These are phyloP conservation scores for Russula olivacea DNA, from an alignment of 768 basidiomycete species.

Conservation along the genomic window DNA sequence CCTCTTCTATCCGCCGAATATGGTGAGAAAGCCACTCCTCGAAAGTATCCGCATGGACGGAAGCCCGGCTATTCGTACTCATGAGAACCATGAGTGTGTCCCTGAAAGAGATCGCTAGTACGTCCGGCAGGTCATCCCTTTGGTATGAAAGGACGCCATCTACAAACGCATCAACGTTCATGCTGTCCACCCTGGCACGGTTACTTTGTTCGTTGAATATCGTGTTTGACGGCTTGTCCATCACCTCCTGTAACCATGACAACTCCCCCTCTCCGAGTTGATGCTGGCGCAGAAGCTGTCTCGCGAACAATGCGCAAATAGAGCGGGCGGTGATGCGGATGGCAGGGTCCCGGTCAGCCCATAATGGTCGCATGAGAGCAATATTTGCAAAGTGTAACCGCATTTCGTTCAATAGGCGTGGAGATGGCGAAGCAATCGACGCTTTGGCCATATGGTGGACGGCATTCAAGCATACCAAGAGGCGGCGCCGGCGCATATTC, in stretches of 20 bases:
- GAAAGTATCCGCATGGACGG: neutral
- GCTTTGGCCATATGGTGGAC: neutral
- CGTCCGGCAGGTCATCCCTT: neutral
- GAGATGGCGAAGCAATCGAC: neutral
- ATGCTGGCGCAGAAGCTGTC: neutral
- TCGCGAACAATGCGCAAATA: neutral
- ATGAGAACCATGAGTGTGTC: constrained; percentile 9
- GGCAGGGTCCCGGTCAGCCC: neutral
- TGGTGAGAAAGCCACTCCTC: neutral
- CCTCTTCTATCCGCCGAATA: neutral
- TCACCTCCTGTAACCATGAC: neutral
- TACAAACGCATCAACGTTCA: neutral
- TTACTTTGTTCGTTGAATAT: neutral
- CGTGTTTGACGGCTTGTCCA: neutral
- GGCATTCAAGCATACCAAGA: neutral
- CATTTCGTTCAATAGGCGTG: neutral
- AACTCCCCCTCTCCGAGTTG: neutral
- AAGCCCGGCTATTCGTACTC: neutral
- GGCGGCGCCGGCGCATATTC: neutral
- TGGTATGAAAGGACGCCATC: neutral
- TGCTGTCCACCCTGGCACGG: neutral
- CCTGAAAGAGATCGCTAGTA: neutral
- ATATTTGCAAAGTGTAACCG: neutral
- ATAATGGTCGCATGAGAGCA: neutral
- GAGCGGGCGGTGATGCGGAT: constrained; percentile 1